phyloP scores from a whole-genome alignment of 768 basidiomycete genomes.

The Lactarius sanguifluus region DNA sequence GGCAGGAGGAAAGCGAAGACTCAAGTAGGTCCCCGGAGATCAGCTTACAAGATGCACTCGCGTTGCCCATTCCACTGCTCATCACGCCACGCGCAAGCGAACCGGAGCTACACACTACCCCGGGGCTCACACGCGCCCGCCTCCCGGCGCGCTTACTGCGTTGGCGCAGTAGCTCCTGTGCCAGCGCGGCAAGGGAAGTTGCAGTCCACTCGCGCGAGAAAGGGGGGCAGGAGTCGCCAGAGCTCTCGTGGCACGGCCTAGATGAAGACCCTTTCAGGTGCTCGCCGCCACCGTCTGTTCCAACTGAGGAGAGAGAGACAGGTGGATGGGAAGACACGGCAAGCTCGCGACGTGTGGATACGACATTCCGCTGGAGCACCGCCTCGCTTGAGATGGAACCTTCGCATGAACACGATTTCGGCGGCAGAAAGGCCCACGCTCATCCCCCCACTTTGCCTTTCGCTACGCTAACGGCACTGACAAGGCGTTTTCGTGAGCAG shows the following conservation, averaged over 20 bases:
- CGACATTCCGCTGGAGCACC: slow-evolving; percentile 30
- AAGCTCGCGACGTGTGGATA: slow-evolving; percentile 18
- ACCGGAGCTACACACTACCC: slow-evolving; percentile 4
- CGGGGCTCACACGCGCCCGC: slow-evolving; percentile 1
- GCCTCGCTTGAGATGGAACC: slow-evolving; percentile 18
- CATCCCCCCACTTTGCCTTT: not conserved
- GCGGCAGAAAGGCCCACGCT: not conserved
- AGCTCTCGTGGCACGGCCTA: slow-evolving; percentile 25
- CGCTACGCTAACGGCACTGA: slow-evolving; percentile 7
- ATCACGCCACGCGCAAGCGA: slow-evolving; percentile 22
- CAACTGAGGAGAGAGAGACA: slow-evolving; percentile 7
- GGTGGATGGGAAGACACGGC: slow-evolving; percentile 6
- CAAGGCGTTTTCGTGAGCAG: slow-evolving; percentile 22
- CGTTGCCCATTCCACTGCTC: slow-evolving; percentile 27
- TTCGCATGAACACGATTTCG: not conserved
- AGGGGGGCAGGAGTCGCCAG: slow-evolving; percentile 15
- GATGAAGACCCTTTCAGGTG: slow-evolving; percentile 27
- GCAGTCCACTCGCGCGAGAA: not conserved
- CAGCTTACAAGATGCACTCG: slow-evolving; percentile 27
- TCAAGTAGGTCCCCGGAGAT: slow-evolving; percentile 9
- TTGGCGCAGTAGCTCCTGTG: slow-evolving; percentile 10
- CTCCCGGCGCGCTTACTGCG: slow-evolving; percentile 18
- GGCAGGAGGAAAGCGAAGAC: not conserved
- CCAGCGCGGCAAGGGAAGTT: not conserved
- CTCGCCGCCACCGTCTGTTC: slow-evolving; percentile 19